These are phyloP conservation scores for Talaromyces sp. DNA, from an alignment of 2,329 filamentous ascomycete genomes.

Conservation along the genomic window DNA sequence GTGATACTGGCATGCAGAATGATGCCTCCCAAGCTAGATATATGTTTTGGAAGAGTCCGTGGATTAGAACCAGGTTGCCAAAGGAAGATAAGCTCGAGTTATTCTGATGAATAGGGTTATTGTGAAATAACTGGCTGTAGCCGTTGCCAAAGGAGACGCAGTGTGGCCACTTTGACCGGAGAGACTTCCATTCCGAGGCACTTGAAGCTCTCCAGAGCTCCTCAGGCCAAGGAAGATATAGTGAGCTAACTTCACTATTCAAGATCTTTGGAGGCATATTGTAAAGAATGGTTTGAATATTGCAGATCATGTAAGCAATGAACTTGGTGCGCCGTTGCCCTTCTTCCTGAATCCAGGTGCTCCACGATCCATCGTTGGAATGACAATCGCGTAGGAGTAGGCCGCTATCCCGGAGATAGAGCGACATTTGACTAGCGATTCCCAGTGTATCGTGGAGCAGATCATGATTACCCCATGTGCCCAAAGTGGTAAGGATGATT, in stretches of 20 bases:
- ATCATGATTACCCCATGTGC: conserved; percentile 16
- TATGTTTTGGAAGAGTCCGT: conserved; percentile 14
- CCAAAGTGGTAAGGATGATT: conserved; percentile 16
- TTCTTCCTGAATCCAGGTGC: conserved; percentile 15
- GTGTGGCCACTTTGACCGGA: conserved; percentile 10
- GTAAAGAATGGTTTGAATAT: conserved; percentile 17
- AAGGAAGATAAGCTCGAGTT: conserved; percentile 11
- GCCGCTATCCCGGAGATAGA: conserved; percentile 18
- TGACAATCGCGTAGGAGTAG: conserved; percentile 11
- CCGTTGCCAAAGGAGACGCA: conserved; percentile 14
- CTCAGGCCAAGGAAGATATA: conserved; percentile 16
- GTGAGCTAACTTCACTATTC: conserved; percentile 16
- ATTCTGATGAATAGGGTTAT: conserved; percentile 5
- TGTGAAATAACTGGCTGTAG: conserved; percentile 15
- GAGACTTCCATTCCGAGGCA: conserved; percentile 17
- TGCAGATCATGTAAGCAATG: conserved; percentile 14
- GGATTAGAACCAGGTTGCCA: conserved; percentile 13
- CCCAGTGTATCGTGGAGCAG: conserved; percentile 13
- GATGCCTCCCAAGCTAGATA: conserved; percentile 18
- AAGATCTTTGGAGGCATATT: conserved; percentile 16
- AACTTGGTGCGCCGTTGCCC: conserved; percentile 15
- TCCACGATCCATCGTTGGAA: conserved; percentile 16
- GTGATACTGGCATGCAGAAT: conserved; percentile 12
- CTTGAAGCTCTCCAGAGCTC: conserved; percentile 18
- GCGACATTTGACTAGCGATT: conserved; percentile 17